These are phyloP conservation scores for Oryza brachyantha DNA, from an alignment of 176 grass and related monocot genomes.

Conservation along the genomic window DNA sequence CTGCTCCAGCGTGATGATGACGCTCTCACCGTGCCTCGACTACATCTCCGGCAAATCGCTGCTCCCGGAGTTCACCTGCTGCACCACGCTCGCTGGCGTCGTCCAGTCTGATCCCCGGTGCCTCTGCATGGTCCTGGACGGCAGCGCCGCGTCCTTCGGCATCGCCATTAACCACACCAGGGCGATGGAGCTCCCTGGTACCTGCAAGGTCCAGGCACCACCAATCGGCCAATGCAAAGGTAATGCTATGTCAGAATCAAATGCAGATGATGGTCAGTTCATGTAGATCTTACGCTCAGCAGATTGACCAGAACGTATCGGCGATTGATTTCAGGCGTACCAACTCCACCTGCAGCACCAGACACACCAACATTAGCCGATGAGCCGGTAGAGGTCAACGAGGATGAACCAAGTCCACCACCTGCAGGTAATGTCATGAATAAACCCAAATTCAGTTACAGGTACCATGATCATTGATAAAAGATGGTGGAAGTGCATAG, in stretches of 20 bases:
- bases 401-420: constrained; percentile 22
- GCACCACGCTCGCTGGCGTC: constrained; percentile 48
- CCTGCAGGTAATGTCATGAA: constrained; percentile 33
- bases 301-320: neutral
- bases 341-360: neutral
- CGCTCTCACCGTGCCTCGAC: constrained; percentile 78
- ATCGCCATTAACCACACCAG: constrained; percentile 68
- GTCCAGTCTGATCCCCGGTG: constrained; percentile 73
- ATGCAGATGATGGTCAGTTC: neutral
- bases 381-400: neutral
- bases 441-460: constrained; percentile 3
- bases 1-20: constrained; percentile 68
- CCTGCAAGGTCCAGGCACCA: constrained; percentile 71
- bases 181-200: constrained; percentile 54
- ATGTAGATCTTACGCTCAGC: neutral
- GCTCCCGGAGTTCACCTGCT: constrained; percentile 56
- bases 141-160: constrained; percentile 44
- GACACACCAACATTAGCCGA: constrained; percentile 1
- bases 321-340: constrained; percentile 4
- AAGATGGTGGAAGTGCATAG: neutral
- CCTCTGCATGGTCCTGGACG: constrained; percentile 69
- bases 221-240: constrained; percentile 55
- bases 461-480: neutral
- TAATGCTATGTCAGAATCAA: constrained; percentile 20
- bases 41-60: constrained; percentile 58